phyloP scores from a whole-genome alignment of 1,139 yeast genomes.

The Zygosaccharomyces sapae region DNA sequence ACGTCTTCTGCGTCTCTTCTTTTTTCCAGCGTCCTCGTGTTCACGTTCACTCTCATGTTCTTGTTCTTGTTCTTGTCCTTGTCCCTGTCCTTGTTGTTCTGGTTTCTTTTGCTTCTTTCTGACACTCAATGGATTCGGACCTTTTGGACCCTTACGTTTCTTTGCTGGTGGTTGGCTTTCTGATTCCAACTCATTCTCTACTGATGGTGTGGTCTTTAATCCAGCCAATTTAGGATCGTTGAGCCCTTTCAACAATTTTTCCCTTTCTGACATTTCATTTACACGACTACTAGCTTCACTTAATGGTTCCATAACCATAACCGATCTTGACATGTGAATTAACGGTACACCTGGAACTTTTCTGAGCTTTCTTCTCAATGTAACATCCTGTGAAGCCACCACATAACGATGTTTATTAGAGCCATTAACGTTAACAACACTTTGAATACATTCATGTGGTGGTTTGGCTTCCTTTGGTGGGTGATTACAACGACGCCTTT shows the following conservation, averaged over 20 bases:
- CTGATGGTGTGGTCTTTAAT: constrained; percentile 19
- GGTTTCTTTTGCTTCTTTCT: constrained; percentile 47
- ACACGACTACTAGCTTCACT: constrained; percentile 63
- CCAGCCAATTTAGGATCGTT: constrained; percentile 44
- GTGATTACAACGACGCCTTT: constrained; percentile 69
- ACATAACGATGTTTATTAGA: constrained; percentile 84
- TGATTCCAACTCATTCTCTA: constrained; percentile 24
- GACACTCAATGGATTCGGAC: constrained; percentile 78
- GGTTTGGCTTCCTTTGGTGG: constrained; percentile 57
- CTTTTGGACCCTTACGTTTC: constrained; percentile 67
- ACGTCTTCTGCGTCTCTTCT: constrained; percentile 2
- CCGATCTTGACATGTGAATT: constrained; percentile 81
- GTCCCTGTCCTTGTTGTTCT: constrained; percentile 4
- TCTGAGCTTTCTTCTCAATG: constrained; percentile 63
- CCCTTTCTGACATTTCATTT: constrained; percentile 53
- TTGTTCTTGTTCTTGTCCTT: constrained; percentile 27
- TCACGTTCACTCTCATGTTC: constrained; percentile 9
- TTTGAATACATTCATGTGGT: constrained; percentile 71
- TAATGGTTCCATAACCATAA: constrained; percentile 95
- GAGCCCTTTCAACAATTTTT: constrained; percentile 71
- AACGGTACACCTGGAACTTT: constrained; percentile 85
- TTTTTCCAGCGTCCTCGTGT: constrained; percentile 2
- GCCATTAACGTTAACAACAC: constrained; percentile 68
- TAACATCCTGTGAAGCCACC: constrained; percentile 76
- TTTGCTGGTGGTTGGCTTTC: constrained; percentile 32